Evolutionary conservation across 140 eudicot species (phyloP).

Genomic region (Senecio squalidus): DNA sequence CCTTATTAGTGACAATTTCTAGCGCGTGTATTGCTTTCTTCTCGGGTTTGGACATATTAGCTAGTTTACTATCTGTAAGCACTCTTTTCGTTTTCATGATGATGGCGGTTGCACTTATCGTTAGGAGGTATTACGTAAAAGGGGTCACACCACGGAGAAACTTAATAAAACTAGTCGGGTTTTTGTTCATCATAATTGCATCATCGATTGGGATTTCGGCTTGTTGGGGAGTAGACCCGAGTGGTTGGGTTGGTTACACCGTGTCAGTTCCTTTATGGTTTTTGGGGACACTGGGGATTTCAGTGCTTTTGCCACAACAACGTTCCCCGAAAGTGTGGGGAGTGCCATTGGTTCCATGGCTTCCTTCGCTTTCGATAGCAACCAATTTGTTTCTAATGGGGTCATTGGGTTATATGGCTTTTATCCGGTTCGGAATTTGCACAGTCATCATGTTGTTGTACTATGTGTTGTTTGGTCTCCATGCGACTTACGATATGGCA

Average conservation of each 20-base stretch:
- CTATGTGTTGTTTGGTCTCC: slow-evolving; percentile 74
- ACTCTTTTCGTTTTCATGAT: slow-evolving; percentile 65
- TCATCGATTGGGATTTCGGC: slow-evolving; percentile 66
- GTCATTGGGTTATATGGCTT: slow-evolving; percentile 56
- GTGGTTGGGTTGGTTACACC: slow-evolving; percentile 52
- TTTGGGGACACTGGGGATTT: slow-evolving; percentile 52
- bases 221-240: slow-evolving; percentile 53
- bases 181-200: slow-evolving; percentile 43
- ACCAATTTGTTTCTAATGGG: slow-evolving; percentile 79
- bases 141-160: slow-evolving; percentile 42
- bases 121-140: slow-evolving; percentile 51
- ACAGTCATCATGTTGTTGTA: slow-evolving; percentile 62
- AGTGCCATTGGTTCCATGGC: slow-evolving; percentile 89
- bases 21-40: slow-evolving; percentile 57
- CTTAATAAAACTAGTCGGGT: slow-evolving; percentile 39
- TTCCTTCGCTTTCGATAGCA: slow-evolving; percentile 72
- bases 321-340: slow-evolving; percentile 75
- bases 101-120: slow-evolving; percentile 75
- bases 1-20: slow-evolving; percentile 38
- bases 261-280: slow-evolving; percentile 58
- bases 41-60: slow-evolving; percentile 52
- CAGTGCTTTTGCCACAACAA: slow-evolving; percentile 54
- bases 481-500: slow-evolving; percentile 87
- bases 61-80: slow-evolving; percentile 51
- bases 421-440: slow-evolving; percentile 66